Conservation (phyloP, 352 stramenopile genomes). For the Thalassiosira delicatula region DNA sequence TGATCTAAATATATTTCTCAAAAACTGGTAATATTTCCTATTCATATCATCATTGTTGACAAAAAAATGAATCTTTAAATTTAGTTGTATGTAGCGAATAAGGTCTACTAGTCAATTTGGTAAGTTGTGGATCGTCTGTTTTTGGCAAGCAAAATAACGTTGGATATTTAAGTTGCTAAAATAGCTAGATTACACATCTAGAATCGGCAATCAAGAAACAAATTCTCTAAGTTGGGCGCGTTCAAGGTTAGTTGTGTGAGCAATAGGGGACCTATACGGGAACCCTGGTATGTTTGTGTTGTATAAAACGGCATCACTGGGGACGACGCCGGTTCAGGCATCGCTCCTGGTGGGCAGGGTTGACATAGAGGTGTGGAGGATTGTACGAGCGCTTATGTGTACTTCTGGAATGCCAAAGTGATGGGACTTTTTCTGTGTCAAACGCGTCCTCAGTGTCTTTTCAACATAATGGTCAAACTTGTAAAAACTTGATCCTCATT, state of each 20-base stretch:
- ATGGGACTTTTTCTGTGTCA: conserved; percentile 20
- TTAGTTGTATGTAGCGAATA: conserved; percentile 12
- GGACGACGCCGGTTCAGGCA: not conserved
- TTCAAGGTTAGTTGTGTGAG: not conserved
- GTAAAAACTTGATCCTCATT: conserved; percentile 2
- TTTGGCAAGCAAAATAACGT: not conserved
- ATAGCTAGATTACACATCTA: not conserved
- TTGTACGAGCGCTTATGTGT: not conserved
- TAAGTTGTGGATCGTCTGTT: not conserved
- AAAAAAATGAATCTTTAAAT: conserved; percentile 29
- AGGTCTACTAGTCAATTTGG: not conserved
- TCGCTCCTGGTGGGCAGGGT: not conserved
- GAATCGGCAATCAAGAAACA: not conserved
- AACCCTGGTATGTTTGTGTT: not conserved
- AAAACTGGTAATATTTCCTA: no score
- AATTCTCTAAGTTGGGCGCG: not conserved
- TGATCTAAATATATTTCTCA: no score
- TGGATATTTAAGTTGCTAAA: not conserved
- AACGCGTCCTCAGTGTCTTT: conserved; percentile 28
- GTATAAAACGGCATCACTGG: conserved; percentile 11
- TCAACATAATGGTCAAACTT: not conserved
- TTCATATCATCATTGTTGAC: conserved; percentile 20
- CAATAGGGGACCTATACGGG: not conserved
- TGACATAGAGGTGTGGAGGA: not conserved
- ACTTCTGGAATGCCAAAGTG: not conserved